Evolutionary conservation across 176 grass and related monocot species (phyloP), one percentile per base, ranked within the genome.

Genomic region (Saccharum spontaneum): DNA sequence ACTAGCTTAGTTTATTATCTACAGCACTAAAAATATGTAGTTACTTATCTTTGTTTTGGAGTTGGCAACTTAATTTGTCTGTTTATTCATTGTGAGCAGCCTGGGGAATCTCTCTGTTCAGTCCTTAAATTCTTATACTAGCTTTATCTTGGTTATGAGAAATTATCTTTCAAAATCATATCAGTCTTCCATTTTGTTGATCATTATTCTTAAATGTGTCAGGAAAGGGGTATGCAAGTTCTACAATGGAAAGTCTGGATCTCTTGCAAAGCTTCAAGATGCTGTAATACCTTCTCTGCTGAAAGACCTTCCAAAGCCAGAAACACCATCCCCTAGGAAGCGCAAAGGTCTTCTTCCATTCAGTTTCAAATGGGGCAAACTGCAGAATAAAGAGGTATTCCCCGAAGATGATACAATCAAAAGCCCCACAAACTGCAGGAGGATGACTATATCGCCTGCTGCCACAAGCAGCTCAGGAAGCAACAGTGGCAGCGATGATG

Each of bases 261-360:
- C 92, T 72, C 90, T 89, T 75, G 66, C 81, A 67, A 87, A 55
- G 45, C 30, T 90, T 75, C 37, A 79, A 60, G 88, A 89, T 89
- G 79, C 87, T 36, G 79, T 79, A 40, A 80, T 82, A 46, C 83
- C 76, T 62, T 89, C 84, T 20, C 37, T 82, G 28, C 87, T 28
- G 44, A 89, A 97, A 76, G 82, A 85, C 31, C 78, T 91, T 52
- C 86, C 84, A n/a, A 94, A 97, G 78, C 90, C 84, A 73, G 90
- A 86, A 31, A 92, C 66, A 38, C 41, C 90, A 71, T 92, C 88
- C 76, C 88, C 60, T 65, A 90, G 90, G 79, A 97, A 97, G 88
- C 92, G 94, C 49, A 97, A 97, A 86, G 87, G 89, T 72, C 84
- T 94, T 72, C 88, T 92, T 55, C 78, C 90, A 66, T 97, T 97